A percentile compares a stretch with the other conserved stretches of the same genome.
Conservation (phyloP, 192 early-diverging fungal species). For the Entomortierella parvispora region DNA sequence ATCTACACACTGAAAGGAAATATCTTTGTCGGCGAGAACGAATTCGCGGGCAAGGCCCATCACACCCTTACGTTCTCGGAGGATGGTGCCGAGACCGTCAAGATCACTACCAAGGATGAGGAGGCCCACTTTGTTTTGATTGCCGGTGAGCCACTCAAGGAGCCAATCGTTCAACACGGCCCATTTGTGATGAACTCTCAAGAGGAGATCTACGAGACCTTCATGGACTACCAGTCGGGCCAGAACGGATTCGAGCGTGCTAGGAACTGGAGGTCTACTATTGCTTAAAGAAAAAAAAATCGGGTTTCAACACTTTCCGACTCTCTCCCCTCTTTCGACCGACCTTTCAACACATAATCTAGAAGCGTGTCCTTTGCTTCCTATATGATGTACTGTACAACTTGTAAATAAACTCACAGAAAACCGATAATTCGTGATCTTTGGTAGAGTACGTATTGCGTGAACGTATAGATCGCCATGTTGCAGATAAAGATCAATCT, state of each 20-base stretch:
- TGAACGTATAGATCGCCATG: too few species aligned
- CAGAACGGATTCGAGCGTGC: constrained; percentile 75
- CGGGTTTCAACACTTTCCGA: too few species aligned
- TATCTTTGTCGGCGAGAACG: constrained; percentile 22
- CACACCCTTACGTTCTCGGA: too few species aligned
- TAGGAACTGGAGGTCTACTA: constrained; percentile 52
- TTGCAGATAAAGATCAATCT: too few species aligned
- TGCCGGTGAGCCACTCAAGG: constrained; percentile 56
- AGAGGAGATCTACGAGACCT: constrained; percentile 62
- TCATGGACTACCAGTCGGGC: constrained; percentile 66
- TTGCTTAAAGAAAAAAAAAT: too few species aligned
- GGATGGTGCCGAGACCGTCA: constrained; percentile 20
- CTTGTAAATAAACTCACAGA: too few species aligned
- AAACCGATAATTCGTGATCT: too few species aligned
- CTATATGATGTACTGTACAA: too few species aligned
- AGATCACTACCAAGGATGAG: constrained; percentile 31
- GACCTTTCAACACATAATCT: too few species aligned
- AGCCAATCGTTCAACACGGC: constrained; percentile 64
- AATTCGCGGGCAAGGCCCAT: constrained; percentile 6
- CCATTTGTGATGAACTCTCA: constrained; percentile 74
- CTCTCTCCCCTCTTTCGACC: too few species aligned
- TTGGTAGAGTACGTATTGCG: too few species aligned
- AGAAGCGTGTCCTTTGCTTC: too few species aligned
- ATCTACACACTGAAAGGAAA: constrained; percentile 24
- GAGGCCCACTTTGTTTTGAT: constrained; percentile 39